Conservation (phyloP, 2,329 filamentous ascomycete species). For the Colletotrichum cordylinicola region DNA sequence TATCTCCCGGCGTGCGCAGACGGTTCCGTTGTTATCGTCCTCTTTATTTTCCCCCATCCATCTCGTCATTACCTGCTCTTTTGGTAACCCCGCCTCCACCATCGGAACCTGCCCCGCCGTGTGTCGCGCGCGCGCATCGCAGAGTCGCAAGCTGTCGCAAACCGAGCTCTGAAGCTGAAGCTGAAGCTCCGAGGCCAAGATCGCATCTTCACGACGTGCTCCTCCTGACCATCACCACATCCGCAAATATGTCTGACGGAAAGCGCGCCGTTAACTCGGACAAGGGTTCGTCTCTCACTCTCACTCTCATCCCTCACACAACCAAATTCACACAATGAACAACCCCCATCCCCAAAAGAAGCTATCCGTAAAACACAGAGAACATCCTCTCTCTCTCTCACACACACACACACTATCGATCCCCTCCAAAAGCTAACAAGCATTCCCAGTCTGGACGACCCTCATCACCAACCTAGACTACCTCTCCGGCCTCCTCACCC, state of each 20-base stretch:
- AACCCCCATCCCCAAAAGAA: background rate
- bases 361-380: background rate
- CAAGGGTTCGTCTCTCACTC: slow-evolving; percentile 34
- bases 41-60: background rate
- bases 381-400: background rate
- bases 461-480: slow-evolving; percentile 87
- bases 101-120: slow-evolving; percentile 13
- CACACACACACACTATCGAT: background rate
- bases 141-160: background rate
- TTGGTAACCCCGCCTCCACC: slow-evolving; percentile 17
- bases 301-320: background rate
- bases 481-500: slow-evolving; percentile 81
- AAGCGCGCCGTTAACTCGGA: slow-evolving; percentile 43
- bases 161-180: background rate
- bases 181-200: background rate
- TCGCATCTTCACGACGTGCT: background rate
- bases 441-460: slow-evolving; percentile 76
- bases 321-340: background rate
- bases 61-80: background rate
- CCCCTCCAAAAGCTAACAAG: background rate
- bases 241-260: slow-evolving; percentile 23
- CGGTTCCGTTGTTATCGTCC: background rate
- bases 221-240: background rate
- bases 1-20: background rate
- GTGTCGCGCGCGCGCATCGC: background rate